Conservation (phyloP, 2,329 filamentous ascomycete genomes). For the Lecanoromycetidae sp. region DNA sequence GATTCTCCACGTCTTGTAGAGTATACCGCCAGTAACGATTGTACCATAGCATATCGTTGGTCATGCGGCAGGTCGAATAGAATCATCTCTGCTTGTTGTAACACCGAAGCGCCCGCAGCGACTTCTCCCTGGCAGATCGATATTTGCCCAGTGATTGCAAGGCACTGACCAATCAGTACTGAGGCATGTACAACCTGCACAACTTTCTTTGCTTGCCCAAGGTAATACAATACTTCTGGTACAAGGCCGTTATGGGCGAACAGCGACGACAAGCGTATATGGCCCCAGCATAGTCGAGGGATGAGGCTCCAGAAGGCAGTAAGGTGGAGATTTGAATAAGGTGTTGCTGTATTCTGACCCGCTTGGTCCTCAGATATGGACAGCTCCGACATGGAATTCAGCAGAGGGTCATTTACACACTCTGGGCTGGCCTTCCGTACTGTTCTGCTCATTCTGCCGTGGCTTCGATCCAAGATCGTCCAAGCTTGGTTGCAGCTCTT, state of each 20-base stretch:
- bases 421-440: slow-evolving; percentile 2
- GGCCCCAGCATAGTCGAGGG: slow-evolving; percentile 56
- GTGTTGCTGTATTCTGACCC: slow-evolving; percentile 30
- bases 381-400: slow-evolving; percentile 25
- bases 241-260: slow-evolving; percentile 79
- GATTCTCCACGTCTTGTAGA: neutral
- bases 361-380: slow-evolving; percentile 25
- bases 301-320: slow-evolving; percentile 72
- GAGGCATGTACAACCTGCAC: slow-evolving; percentile 55
- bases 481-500: slow-evolving; percentile 33
- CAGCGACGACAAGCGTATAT: slow-evolving; percentile 62
- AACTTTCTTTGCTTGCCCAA: slow-evolving; percentile 69
- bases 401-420: slow-evolving; percentile 20
- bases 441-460: neutral
- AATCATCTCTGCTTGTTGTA: slow-evolving; percentile 2
- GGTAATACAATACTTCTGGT: slow-evolving; percentile 77
- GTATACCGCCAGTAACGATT: slow-evolving; percentile 28
- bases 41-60: slow-evolving; percentile 19
- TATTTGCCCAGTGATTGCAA: slow-evolving; percentile 35
- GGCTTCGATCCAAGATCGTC: slow-evolving; percentile 25
- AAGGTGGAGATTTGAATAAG: slow-evolving; percentile 38
- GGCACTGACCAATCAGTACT: slow-evolving; percentile 38
- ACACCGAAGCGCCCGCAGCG: neutral
- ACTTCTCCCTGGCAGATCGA: slow-evolving; percentile 42
- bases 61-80: neutral